Evolutionary conservation across 2,329 filamentous ascomycete genomes (phyloP).

Genomic region (Colletotrichum spinosum): DNA sequence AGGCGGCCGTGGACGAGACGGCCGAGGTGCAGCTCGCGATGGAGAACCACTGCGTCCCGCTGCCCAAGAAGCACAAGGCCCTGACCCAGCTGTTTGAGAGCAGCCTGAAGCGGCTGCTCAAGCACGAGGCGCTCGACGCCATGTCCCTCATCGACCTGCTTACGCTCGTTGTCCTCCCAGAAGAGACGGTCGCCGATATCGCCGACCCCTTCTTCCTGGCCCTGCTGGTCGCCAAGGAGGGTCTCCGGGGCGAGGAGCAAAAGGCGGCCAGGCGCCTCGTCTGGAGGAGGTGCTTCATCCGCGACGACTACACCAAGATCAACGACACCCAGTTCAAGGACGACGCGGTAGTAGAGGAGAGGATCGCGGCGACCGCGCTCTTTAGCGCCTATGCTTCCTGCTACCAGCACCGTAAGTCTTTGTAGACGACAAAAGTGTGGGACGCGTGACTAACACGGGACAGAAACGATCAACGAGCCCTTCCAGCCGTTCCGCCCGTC

Average conservation of each 20-base stretch:
- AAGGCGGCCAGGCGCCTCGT: slow-evolving; percentile 72
- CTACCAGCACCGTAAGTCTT: slow-evolving; percentile 66
- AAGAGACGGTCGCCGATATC: slow-evolving; percentile 63
- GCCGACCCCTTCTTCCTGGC: slow-evolving; percentile 80
- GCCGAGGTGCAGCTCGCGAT: slow-evolving; percentile 83
- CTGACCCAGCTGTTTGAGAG: slow-evolving; percentile 79
- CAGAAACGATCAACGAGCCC: slow-evolving; percentile 56
- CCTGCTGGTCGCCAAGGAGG: slow-evolving; percentile 69
- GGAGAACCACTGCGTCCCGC: slow-evolving; percentile 70
- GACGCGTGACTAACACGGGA: slow-evolving; percentile 43
- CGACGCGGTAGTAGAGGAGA: slow-evolving; percentile 74
- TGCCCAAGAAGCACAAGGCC: slow-evolving; percentile 70
- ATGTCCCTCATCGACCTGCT: slow-evolving; percentile 78
- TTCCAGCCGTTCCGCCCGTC: slow-evolving; percentile 62
- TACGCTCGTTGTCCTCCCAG: slow-evolving; percentile 73
- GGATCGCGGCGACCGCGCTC: slow-evolving; percentile 74
- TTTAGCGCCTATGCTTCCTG: slow-evolving; percentile 75
- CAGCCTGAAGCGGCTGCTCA: slow-evolving; percentile 76
- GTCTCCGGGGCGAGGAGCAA: slow-evolving; percentile 65
- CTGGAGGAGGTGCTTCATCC: slow-evolving; percentile 88
- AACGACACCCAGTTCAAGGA: slow-evolving; percentile 82
- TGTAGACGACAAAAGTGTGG: slow-evolving; percentile 35
- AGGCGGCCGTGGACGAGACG: slow-evolving; percentile 80
- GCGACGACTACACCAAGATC: slow-evolving; percentile 85
- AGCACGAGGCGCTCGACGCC: slow-evolving; percentile 77